Evolutionary conservation across 202 grass and related monocot species (phyloP).

Genomic region (Carex arenaria): DNA sequence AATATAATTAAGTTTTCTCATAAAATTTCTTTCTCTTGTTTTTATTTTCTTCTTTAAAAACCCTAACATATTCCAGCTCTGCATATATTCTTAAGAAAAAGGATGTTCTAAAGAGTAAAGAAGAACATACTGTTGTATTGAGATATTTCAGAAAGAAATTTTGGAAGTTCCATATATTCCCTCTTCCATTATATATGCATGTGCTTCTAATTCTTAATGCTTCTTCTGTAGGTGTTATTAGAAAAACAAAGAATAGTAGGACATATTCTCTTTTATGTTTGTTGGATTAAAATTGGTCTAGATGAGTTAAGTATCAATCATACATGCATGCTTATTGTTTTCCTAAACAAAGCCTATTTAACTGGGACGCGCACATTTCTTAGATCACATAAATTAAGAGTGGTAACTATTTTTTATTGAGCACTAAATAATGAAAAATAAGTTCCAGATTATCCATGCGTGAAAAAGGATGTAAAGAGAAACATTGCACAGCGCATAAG

Average conservation of each 20-base stretch:
- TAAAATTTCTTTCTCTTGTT: too few relatives aligned
- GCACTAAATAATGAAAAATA: background rate
- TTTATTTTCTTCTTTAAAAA: too few relatives aligned
- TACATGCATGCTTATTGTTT: background rate
- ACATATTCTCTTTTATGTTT: background rate
- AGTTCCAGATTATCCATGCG: background rate
- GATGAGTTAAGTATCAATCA: background rate
- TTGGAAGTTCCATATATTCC: background rate
- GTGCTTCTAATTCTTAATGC: background rate
- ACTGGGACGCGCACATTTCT: background rate
- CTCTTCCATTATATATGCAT: background rate
- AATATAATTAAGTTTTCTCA: too few relatives aligned
- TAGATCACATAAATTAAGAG: background rate
- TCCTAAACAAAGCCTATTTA: background rate
- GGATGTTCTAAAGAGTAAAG: background rate
- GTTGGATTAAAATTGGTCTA: background rate
- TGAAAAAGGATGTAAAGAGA: background rate
- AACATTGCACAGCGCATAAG: background rate
- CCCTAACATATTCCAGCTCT: background rate
- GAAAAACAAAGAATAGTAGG: background rate
- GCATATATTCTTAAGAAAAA: background rate
- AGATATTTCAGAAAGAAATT: background rate
- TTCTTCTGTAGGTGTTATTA: background rate
- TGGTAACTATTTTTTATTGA: background rate
- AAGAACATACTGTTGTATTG: background rate